Evolutionary conservation across 2,329 filamentous ascomycete species (phyloP).

Genomic region (Fusarium praegraminearum): DNA sequence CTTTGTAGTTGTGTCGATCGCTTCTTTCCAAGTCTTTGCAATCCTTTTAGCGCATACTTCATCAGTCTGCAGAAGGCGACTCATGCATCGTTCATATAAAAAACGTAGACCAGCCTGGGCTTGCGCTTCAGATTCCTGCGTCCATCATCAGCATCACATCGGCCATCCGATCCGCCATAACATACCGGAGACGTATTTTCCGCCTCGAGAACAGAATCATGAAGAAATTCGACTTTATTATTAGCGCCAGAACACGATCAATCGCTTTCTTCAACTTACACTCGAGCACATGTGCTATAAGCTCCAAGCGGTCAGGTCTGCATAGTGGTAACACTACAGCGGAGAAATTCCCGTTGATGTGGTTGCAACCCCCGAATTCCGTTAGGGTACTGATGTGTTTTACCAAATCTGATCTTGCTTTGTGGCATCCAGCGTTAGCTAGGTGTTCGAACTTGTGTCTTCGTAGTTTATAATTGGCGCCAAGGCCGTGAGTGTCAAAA

Average conservation of each 20-base stretch:
- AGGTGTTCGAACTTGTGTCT: neutral
- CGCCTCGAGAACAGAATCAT: neutral
- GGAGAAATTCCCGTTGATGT: neutral
- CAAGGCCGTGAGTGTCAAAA: neutral
- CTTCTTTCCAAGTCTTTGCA: neutral
- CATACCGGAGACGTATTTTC: neutral
- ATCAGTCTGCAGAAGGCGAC: neutral
- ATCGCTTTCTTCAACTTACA: neutral
- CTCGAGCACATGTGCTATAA: neutral
- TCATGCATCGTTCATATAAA: neutral
- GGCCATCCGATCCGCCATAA: fast-evolving
- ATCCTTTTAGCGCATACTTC: neutral
- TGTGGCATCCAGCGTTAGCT: neutral
- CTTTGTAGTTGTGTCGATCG: neutral
- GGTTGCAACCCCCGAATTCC: neutral
- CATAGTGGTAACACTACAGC: neutral
- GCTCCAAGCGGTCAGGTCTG: neutral
- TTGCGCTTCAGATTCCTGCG: neutral
- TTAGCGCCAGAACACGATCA: neutral
- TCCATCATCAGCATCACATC: fast-evolving
- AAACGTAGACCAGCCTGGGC: neutral
- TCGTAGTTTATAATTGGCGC: neutral
- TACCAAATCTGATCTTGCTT: neutral
- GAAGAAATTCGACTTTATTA: neutral
- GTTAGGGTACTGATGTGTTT: neutral